Base-by-base conservation (phyloP, 2,329 filamentous ascomycete genomes). In the Scedosporium dehoogii region DNA sequence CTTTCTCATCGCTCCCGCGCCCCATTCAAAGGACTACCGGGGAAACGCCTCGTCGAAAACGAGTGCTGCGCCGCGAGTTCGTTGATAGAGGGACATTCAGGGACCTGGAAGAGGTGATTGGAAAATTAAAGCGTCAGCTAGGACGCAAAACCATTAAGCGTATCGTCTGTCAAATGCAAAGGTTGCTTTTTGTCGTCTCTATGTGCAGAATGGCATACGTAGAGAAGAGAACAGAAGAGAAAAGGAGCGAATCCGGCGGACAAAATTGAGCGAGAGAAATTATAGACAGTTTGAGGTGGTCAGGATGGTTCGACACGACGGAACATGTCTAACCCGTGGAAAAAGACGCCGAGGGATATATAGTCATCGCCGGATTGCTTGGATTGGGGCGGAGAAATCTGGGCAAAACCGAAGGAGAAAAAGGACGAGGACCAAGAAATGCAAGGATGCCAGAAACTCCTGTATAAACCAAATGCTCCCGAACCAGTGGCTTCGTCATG, bases 381-480 rank as follows among this genome's bases (percentile, higher is more conserved):
- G 14, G n/a, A 21, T 48, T 48, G 44, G 44, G 44, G 44, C 18
- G 44, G 44, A 18, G 18, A 18, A 21, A 21, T 48, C 16, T 33
- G 44, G 10, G 12, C 27, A 29, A n/a, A 46, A 23, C 25, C 21
- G 21, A 21, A 41, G 33, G 10, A 51, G 58, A 33, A 42, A 60
- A 59, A 38, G n/a, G 27, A 58, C 12, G 56, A 58, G 56, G 25
- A 23, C 6, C 18, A 46, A 59, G 44, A n/a, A 42, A 56, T 48
- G 46, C 46, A 55, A 44, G 51, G 59, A 55, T 23, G 51, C 51
- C 46, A 23, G 21, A 56, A 61, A 61, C 59, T 61, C 59, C 59
- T 44, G 29, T 61, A 55, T 56, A 25, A 61, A 55, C n/a, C 59
- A 46, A 25, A 61, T 61, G 59, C 59, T 56, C 29, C 46, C 25